Percentiles rank a stretch among this genome's conserved stretches.
Conservation (phyloP, 1,284 basidiomycete species). For the Apiotrichum gamsii region DNA sequence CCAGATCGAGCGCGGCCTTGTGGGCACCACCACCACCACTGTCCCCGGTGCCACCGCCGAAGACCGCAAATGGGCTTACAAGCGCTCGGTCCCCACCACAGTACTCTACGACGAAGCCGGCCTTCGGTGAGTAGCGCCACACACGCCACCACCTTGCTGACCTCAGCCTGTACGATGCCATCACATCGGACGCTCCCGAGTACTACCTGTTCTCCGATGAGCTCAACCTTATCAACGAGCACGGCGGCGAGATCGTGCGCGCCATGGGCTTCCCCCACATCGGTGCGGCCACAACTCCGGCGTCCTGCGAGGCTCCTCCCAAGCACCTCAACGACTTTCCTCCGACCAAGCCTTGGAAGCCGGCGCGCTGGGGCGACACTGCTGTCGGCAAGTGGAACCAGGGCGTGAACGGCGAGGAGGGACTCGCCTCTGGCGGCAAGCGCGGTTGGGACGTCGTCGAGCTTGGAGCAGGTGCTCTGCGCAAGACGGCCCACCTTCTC, state of each 20-base stretch:
- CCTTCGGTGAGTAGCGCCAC: slow-evolving; percentile 48
- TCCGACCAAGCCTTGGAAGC: slow-evolving; percentile 32
- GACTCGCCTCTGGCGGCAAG: slow-evolving; percentile 31
- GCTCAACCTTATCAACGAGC: slow-evolving; percentile 49
- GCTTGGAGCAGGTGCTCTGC: slow-evolving; percentile 77
- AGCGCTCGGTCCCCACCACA: slow-evolving; percentile 71
- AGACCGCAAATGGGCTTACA: slow-evolving; percentile 42
- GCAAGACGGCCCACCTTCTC: slow-evolving; percentile 86
- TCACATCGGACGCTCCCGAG: slow-evolving; percentile 71
- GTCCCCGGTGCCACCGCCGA: slow-evolving; percentile 35
- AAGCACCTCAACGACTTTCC: slow-evolving; percentile 4
- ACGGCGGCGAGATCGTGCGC: slow-evolving; percentile 50
- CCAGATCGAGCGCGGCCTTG: slow-evolving; percentile 34
- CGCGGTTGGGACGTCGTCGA: slow-evolving; percentile 62
- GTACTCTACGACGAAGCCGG: slow-evolving; percentile 83
- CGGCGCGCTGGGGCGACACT: slow-evolving; percentile 53
- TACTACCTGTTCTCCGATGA: slow-evolving; percentile 76
- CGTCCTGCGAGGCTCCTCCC: background rate
- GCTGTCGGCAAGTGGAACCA: slow-evolving; percentile 67
- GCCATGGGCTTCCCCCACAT: slow-evolving; percentile 49
- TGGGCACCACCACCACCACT: slow-evolving; percentile 21
- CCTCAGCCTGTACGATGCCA: slow-evolving; percentile 51
- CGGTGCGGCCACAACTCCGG: background rate
- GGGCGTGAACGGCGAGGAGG: slow-evolving; percentile 53
- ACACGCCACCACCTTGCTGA: background rate